Percentiles rank a stretch among this genome's conserved stretches.
Evolutionary conservation across 345 rosid genomes (phyloP).

Genomic region (Clausena lansium): DNA sequence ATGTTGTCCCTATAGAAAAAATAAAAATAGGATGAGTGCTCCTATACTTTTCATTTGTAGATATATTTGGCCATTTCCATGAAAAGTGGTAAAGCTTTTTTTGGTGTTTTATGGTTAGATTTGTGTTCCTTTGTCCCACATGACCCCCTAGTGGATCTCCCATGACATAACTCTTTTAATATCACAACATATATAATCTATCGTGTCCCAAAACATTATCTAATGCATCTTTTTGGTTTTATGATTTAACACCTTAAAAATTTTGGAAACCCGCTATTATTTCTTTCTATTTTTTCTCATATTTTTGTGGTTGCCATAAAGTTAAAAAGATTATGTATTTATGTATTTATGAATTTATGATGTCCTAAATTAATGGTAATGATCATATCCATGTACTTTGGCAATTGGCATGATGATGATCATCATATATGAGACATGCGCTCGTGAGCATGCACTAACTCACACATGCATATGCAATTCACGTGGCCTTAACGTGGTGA

Average conservation of each 20-base stretch:
- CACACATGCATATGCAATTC: conserved; percentile 35
- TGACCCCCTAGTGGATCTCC: conserved; percentile 22
- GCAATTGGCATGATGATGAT: neutral
- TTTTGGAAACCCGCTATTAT: neutral
- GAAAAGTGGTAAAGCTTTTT: conserved; percentile 42
- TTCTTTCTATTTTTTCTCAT: neutral
- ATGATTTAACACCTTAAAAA: neutral
- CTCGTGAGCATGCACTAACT: conserved; percentile 19
- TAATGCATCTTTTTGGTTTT: conserved; percentile 4
- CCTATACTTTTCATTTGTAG: conserved; percentile 33
- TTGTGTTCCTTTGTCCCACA: conserved; percentile 30
- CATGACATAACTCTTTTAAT: neutral
- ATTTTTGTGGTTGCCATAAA: conserved; percentile 1
- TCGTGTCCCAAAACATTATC: conserved; percentile 3
- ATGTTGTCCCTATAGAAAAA: neutral
- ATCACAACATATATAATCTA: neutral
- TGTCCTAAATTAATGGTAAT: conserved; percentile 4
- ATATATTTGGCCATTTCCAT: conserved; percentile 43
- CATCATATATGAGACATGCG: conserved; percentile 18
- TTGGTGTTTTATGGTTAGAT: conserved; percentile 47
- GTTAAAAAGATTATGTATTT: neutral
- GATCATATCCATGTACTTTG: neutral
- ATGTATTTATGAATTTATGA: conserved; percentile 8
- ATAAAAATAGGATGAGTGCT: conserved; percentile 4
- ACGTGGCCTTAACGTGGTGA: conserved; percentile 42